Conservation (phyloP, 148 eudicot genomes). For the Rhododendron griersonianum region DNA sequence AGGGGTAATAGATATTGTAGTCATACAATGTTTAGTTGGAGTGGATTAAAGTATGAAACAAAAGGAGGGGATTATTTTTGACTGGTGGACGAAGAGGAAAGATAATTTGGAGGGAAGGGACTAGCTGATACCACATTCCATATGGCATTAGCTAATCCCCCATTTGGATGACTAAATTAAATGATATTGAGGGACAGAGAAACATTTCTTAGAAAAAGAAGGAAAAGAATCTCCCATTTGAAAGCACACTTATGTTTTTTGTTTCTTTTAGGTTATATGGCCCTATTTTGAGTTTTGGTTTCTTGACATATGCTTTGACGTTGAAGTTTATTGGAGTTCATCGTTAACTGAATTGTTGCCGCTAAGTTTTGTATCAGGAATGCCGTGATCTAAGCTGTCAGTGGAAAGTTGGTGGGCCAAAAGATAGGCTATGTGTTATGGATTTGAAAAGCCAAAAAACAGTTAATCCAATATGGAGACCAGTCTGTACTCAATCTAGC, state of each 20-base stretch:
- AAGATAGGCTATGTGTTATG: constrained; percentile 15
- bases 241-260: neutral
- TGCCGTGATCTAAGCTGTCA: constrained; percentile 12
- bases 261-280: neutral
- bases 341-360: neutral
- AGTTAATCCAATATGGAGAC: constrained; percentile 21
- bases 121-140: neutral
- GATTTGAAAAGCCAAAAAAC: constrained; percentile 19
- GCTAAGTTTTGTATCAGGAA: constrained; percentile 5
- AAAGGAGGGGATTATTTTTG: neutral
- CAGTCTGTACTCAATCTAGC: constrained; percentile 15
- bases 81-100: neutral
- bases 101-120: neutral
- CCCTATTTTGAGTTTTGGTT: neutral
- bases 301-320: neutral
- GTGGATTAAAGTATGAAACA: neutral
- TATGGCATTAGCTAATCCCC: neutral
- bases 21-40: neutral
- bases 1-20: neutral
- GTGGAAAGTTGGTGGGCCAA: neutral
- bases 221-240: neutral
- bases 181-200: neutral
- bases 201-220: neutral
- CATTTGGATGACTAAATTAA: neutral
- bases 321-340: neutral